Percentiles rank a stretch among this genome's conserved stretches.
Evolutionary conservation across 1,284 basidiomycete species (phyloP).

Genomic region (Microbotryum saponariae): DNA sequence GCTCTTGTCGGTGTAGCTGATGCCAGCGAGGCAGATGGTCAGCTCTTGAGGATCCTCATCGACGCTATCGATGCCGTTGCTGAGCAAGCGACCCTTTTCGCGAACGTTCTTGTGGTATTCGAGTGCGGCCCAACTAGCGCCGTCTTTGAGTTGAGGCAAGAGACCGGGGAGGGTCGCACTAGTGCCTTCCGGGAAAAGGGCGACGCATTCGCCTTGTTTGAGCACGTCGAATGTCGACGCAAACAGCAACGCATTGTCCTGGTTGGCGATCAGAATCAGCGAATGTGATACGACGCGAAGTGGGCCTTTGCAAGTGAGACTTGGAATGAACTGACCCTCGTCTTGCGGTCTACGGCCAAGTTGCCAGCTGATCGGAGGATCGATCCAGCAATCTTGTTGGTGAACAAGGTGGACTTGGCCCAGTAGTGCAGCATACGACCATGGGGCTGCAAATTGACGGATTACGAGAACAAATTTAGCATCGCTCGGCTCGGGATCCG

Average conservation of each 20-base stretch:
- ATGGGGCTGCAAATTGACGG: conserved; percentile 54
- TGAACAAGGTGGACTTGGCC: conserved; percentile 69
- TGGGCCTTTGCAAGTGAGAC: not conserved
- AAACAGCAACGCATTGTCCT: conserved; percentile 78
- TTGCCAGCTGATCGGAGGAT: conserved; percentile 84
- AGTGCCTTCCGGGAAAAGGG: conserved; percentile 83
- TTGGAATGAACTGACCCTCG: conserved; percentile 48
- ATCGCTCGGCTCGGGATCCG: not conserved
- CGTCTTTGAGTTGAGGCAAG: conserved; percentile 90
- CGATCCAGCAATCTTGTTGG: conserved; percentile 61
- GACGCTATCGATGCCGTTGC: conserved; percentile 32
- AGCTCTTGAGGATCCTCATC: conserved; percentile 45
- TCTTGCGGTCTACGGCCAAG: conserved; percentile 89
- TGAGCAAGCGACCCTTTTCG: conserved; percentile 33
- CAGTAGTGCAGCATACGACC: conserved; percentile 81
- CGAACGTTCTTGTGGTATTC: conserved; percentile 75
- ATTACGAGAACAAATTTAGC: conserved; percentile 43
- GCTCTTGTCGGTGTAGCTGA: conserved; percentile 89
- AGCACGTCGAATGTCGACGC: conserved; percentile 81
- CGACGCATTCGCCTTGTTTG: conserved; percentile 67
- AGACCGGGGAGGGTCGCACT: conserved; percentile 62
- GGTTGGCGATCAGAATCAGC: not conserved
- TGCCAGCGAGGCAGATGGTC: conserved; percentile 69
- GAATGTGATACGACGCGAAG: not conserved
- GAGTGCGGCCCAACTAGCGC: conserved; percentile 88